These are phyloP conservation scores for Colletotrichum salicis DNA, from an alignment of 2,329 filamentous ascomycete species.

Conservation along the genomic window DNA sequence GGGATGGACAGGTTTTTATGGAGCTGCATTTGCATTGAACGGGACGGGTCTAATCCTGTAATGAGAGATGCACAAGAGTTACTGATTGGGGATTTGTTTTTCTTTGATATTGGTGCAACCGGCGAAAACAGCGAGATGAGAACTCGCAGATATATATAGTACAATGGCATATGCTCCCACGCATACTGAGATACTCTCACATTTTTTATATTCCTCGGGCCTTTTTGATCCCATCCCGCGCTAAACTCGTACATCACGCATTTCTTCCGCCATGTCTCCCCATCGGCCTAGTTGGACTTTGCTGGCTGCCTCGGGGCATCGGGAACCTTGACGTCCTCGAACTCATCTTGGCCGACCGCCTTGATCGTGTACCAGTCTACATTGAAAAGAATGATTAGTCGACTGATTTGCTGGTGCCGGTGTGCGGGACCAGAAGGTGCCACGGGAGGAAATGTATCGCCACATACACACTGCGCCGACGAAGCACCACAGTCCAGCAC, in stretches of 20 bases:
- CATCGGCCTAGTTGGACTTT: constrained; percentile 43
- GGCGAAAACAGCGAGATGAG: constrained; percentile 15
- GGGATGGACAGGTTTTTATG: constrained; percentile 5
- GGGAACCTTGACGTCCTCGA: constrained; percentile 93
- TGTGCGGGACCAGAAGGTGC: neutral
- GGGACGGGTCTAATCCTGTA: constrained; percentile 19
- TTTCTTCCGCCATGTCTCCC: neutral
- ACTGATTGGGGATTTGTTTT: constrained; percentile 18
- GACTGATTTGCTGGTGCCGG: neutral
- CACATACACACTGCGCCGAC: constrained; percentile 90
- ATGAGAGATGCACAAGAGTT: constrained; percentile 31
- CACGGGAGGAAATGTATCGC: neutral
- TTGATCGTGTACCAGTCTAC: constrained; percentile 74
- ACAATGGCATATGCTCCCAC: constrained; percentile 23
- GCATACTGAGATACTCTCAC: neutral
- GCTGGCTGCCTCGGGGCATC: constrained; percentile 70
- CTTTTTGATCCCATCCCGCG: neutral
- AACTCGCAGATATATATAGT: constrained; percentile 26
- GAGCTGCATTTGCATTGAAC: constrained; percentile 21
- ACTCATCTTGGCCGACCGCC: constrained; percentile 94
- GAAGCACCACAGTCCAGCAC: constrained; percentile 78
- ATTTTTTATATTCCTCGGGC: neutral
- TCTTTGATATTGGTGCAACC: constrained; percentile 24
- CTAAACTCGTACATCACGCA: constrained; percentile 1
- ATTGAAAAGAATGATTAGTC: neutral